Conservation (phyloP, 176 grass and related monocot genomes). For the Microstegium vimineum region DNA sequence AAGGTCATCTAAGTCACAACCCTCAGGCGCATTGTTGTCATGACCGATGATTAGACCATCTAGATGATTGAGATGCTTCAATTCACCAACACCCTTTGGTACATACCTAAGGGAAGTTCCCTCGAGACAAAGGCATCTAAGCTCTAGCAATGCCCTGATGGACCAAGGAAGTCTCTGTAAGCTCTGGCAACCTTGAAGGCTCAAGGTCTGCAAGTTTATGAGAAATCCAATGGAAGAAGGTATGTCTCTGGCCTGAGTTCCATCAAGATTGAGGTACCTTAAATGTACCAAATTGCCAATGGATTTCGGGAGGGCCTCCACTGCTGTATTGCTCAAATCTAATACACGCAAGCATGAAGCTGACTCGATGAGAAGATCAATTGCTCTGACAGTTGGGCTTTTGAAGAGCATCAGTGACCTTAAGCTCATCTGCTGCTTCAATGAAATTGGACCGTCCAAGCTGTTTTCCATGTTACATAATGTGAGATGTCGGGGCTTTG, state of each 20-base stretch:
- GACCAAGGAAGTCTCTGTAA: conserved; percentile 65
- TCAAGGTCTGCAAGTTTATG: conserved; percentile 70
- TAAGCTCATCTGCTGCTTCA: conserved; percentile 67
- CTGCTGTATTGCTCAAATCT: conserved; percentile 49
- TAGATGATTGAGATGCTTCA: conserved; percentile 62
- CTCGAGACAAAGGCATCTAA: conserved; percentile 57
- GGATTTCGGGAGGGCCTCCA: conserved; percentile 58
- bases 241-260: conserved; percentile 55
- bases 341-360: conserved; percentile 48
- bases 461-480: conserved; percentile 50
- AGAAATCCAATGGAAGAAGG: conserved; percentile 70
- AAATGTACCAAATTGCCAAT: conserved; percentile 61
- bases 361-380: conserved; percentile 49
- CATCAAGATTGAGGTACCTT: conserved; percentile 78
- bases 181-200: conserved; percentile 47
- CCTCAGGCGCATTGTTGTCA: conserved; percentile 32
- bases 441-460: conserved; percentile 42
- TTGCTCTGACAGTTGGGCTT: conserved; percentile 46
- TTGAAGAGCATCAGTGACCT: conserved; percentile 63
- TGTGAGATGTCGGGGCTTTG: conserved; percentile 55
- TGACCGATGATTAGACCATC: conserved; percentile 67
- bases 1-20: conserved; percentile 64
- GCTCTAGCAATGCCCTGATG: conserved; percentile 48
- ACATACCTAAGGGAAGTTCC: conserved; percentile 60
- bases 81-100: conserved; percentile 57